Evolutionary conservation across 495 filamentous ascomycete genomes (phyloP), one percentile per base, ranked within the genome.

Genomic region (Astrothelium subdiscretum): DNA sequence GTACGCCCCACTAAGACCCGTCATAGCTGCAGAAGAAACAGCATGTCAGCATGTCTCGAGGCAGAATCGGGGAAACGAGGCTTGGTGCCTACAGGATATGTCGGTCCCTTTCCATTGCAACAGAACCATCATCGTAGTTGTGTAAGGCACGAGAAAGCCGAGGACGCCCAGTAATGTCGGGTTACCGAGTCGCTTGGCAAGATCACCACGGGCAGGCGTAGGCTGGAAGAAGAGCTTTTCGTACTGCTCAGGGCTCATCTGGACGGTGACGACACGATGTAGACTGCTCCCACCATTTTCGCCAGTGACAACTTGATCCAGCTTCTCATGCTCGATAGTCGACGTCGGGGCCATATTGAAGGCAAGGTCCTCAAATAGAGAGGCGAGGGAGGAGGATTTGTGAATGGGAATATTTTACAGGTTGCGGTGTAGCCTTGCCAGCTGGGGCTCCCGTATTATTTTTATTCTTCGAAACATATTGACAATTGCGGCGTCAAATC

Each of bases 161-260:
- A 66, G 22, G 35, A 69, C 59, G 59, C 67, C 67, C 10, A 69
- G 58, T 12, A 69, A 59, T 1, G 67, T 65, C 32, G 67, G 67
- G 58, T 69, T 69, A 48, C 65, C 67, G 31, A 69, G 62, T 24
- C 66, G 57, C 57, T 69, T 69, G 42, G 67, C 62, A 2, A 61
- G 38, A 31, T 69, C 67, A 27, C 67, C 67, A 27, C 43, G 57
- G 10, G 58, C 24, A 54, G 67, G 65, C 11, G 38, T 40, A 5
- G 67, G 67, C 43, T 65, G 62, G 59, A 69, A 69, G 63, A 69
- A 69, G 31, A 69, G 44, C 3, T 60, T 38, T 40, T 69, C 67
- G 52, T 69, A 69, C 42, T 69, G 63, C 32, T 67, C 67, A 8
- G 62, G 5, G 40, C 29, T 59, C 35, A 69, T 59, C 5, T 60